Conservation (phyloP, 1,284 basidiomycete species). For the Athelia sp. region DNA sequence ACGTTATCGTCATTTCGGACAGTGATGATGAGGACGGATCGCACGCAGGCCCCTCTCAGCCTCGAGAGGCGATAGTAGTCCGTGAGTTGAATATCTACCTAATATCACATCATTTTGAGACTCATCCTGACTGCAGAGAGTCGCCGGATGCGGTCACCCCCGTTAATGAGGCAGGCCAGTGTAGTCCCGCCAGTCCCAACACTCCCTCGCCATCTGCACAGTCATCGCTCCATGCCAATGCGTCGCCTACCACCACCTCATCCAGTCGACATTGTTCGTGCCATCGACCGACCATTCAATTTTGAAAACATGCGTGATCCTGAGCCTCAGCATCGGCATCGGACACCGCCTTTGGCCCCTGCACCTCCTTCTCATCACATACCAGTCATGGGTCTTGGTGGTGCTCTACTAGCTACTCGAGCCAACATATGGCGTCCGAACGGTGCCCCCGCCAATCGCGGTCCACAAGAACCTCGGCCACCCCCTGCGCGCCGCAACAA, state of each 20-base stretch:
- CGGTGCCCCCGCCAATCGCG: slow-evolving; percentile 13
- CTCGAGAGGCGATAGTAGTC: slow-evolving; percentile 15
- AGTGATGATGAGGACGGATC: no score
- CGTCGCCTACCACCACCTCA: slow-evolving; percentile 16
- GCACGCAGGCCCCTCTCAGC: no score
- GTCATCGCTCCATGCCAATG: slow-evolving; percentile 13
- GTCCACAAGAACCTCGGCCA: slow-evolving; percentile 1
- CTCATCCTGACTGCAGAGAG: no score
- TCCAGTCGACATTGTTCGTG: slow-evolving; percentile 29
- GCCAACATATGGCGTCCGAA: slow-evolving; percentile 26
- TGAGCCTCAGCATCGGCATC: slow-evolving; percentile 11
- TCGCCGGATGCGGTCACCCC: no score
- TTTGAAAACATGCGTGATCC: slow-evolving; percentile 34
- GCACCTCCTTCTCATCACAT: slow-evolving; percentile 49
- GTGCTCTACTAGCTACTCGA: slow-evolving; percentile 52
- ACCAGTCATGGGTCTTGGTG: slow-evolving; percentile 61
- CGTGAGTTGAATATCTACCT: no score
- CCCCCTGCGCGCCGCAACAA: not conserved
- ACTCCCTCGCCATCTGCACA: slow-evolving; percentile 27
- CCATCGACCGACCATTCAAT: slow-evolving; percentile 35
- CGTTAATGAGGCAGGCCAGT: no score
- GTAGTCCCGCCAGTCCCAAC: slow-evolving; percentile 35
- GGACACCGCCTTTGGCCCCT: slow-evolving; percentile 17
- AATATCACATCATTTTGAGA: no score
- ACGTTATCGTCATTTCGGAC: no score